Evolutionary conservation across 2,329 filamentous ascomycete genomes (phyloP), one percentile per base, ranked within the genome.

Genomic region (Botrytis fabae): DNA sequence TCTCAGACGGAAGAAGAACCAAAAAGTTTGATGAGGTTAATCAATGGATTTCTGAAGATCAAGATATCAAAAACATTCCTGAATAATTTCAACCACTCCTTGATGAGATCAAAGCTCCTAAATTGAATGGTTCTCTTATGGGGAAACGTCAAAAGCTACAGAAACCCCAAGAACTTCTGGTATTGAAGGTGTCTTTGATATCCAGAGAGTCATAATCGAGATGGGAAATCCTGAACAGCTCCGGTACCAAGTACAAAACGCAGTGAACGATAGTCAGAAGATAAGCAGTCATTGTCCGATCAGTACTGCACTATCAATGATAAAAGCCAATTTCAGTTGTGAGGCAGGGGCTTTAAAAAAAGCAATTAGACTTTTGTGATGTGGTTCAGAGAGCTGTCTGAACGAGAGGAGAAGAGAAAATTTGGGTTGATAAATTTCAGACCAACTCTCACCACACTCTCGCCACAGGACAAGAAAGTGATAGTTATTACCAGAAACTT

Each of bases 281-380:
- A 80, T 81, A 40, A 78, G 75, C 5, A 80, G 80, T 0, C 78
- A 77, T 76, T 82, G 81, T 70, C 77, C 75, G 18, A 78, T 81
- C 69, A 80, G 79, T 74, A 81, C 80, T 10, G 80, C 77, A 2
- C 79, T 81, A 63, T 78, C 80, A 18, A 71, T 75, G 59, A 78
- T 81, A 16, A 75, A 78, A 44, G 77, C 79, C 20, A 76, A 76
- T 68, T 82, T 81, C 59, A 76, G 78, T 44, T 81, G 80, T 65
- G 77, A 78, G 14, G 76, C 75, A 48, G 66, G 74, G 32, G 75
- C 79, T 22, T 75, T 81, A 44, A 75, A 77, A 63, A 79, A 78
- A 72, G 28, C 76, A 82, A 74, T 76, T 81, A 12, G 79, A 81
- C 51, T 76, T 80, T 20, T 75, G 80, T 46, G 74, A 80, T 64